A percentile compares a stretch with the other conserved stretches of the same genome.
Evolutionary conservation across 2,329 filamentous ascomycete species (phyloP).

Genomic region (Xylaria hypoxylon): DNA sequence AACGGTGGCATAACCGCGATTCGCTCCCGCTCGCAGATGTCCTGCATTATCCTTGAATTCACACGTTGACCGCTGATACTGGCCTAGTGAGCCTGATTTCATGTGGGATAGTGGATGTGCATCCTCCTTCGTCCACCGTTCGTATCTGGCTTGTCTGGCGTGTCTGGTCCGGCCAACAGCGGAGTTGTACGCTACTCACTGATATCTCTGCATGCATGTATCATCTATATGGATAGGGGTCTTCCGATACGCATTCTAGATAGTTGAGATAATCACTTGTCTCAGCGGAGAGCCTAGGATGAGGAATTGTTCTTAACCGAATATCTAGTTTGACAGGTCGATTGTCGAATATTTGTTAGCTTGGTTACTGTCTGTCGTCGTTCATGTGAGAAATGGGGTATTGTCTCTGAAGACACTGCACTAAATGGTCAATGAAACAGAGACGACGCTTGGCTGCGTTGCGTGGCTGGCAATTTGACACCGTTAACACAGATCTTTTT

Average conservation of each 20-base stretch:
- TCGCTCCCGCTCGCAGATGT: slow-evolving; percentile 39
- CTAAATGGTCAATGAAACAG: slow-evolving; percentile 26
- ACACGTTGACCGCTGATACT: slow-evolving; percentile 49
- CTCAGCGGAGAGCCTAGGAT: not conserved
- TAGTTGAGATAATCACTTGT: slow-evolving; percentile 7
- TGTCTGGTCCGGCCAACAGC: slow-evolving; percentile 24
- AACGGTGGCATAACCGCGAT: slow-evolving; percentile 39
- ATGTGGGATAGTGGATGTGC: slow-evolving; percentile 41
- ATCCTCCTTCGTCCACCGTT: slow-evolving; percentile 36
- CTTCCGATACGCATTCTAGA: slow-evolving; percentile 15
- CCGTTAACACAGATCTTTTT: slow-evolving; percentile 33
- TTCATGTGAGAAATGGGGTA: not conserved
- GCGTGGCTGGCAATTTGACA: slow-evolving; percentile 28
- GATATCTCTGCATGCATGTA: slow-evolving; percentile 12
- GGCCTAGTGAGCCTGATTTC: slow-evolving; percentile 39
- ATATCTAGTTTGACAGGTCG: not conserved
- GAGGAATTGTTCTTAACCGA: slow-evolving; percentile 1
- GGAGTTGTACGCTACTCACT: slow-evolving; percentile 18
- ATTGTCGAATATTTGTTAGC: slow-evolving; percentile 9
- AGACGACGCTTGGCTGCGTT: slow-evolving; percentile 30
- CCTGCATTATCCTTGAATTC: slow-evolving; percentile 45
- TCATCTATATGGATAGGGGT: slow-evolving; percentile 29
- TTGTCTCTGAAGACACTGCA: not conserved
- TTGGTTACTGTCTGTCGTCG: not conserved
- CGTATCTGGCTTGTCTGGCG: slow-evolving; percentile 19